phyloP scores from a whole-genome alignment of 441 rosid genomes.

The Rhodomyrtus psidioides region DNA sequence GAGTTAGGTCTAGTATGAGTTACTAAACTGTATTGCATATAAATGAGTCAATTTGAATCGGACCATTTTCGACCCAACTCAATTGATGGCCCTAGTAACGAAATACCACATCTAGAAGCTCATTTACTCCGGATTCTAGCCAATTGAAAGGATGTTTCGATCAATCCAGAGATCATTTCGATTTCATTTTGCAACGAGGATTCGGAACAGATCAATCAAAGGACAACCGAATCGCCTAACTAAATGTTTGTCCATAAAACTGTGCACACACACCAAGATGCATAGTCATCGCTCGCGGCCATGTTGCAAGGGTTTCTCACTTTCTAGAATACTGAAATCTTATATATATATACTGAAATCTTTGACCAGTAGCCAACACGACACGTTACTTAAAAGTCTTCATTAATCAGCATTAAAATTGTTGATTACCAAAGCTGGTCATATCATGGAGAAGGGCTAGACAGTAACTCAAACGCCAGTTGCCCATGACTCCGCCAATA shows the following conservation, averaged over 20 bases:
- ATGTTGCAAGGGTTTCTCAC: background rate
- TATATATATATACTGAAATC: background rate
- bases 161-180: no score
- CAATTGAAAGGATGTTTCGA: no score
- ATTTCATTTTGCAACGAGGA: no score
- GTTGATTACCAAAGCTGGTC: background rate
- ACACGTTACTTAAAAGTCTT: background rate
- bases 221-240: no score
- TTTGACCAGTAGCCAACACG: background rate
- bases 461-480: background rate
- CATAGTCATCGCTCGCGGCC: background rate
- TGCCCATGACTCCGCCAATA: background rate
- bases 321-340: background rate
- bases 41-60: no score
- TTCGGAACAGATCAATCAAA: no score
- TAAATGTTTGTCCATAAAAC: background rate
- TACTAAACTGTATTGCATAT: no score
- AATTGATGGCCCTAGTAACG: no score
- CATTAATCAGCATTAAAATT: background rate
- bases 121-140: no score
- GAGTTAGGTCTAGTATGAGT: no score
- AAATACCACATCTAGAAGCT: no score
- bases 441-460: background rate
- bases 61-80: no score
- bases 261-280: background rate